A percentile compares a stretch with the other conserved stretches of the same genome.
phyloP scores from a whole-genome alignment of 2,329 filamentous ascomycete genomes.

The Fusarium guadeloupense region DNA sequence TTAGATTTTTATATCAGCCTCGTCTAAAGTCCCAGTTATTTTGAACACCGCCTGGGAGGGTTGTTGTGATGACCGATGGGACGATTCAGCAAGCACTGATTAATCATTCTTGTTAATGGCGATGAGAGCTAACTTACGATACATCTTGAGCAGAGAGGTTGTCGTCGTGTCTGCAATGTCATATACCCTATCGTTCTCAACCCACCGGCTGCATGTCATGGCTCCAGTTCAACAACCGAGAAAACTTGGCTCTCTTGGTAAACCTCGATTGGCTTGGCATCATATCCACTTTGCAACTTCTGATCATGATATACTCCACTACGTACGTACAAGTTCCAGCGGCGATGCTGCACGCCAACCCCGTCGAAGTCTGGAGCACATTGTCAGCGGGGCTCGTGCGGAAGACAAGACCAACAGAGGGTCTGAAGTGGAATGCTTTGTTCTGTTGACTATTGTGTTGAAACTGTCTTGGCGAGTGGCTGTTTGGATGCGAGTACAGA shows the following conservation, averaged over 20 bases:
- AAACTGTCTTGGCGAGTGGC: background rate
- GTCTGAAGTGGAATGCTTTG: background rate
- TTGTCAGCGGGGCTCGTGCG: background rate
- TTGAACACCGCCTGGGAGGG: too few relatives aligned
- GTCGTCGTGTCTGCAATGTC: background rate
- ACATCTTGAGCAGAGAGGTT: background rate
- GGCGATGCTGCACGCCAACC: background rate
- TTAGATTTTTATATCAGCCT: too few relatives aligned
- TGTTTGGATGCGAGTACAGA: background rate
- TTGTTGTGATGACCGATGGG: slow-evolving; percentile 1
- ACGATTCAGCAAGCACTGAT: background rate
- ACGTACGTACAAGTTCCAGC: background rate
- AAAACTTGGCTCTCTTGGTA: background rate
- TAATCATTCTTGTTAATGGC: background rate
- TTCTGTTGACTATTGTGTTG: background rate
- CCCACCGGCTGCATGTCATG: background rate
- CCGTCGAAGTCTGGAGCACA: background rate
- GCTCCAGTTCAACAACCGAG: background rate
- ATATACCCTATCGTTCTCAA: background rate
- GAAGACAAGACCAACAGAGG: background rate
- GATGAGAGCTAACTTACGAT: background rate
- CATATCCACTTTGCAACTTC: background rate
- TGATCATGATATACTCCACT: background rate
- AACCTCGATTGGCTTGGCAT: background rate
- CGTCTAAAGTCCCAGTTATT: too few relatives aligned